A percentile compares a stretch with the other conserved stretches of the same genome.
Evolutionary conservation across 1,284 basidiomycete species (phyloP).

Genomic region (Gymnopus androsaceus): DNA sequence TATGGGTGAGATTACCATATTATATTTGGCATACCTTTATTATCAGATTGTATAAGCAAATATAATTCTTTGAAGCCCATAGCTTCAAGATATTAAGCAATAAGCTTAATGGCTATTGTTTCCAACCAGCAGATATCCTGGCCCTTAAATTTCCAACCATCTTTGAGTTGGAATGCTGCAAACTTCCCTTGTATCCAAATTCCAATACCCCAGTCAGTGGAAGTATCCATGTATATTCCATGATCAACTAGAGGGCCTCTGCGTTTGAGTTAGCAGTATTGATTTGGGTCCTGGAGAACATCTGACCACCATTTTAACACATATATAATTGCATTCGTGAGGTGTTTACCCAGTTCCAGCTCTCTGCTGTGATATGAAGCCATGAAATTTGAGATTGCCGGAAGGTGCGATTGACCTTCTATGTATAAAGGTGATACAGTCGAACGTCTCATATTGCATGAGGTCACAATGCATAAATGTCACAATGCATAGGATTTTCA

Average conservation of each 20-base stretch:
- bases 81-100: neutral
- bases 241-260: neutral
- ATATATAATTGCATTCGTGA: neutral
- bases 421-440: too few relatives aligned
- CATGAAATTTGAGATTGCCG: too few relatives aligned
- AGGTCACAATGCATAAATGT: too few relatives aligned
- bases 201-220: too few relatives aligned
- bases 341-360: too few relatives aligned
- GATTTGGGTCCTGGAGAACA: neutral
- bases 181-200: neutral
- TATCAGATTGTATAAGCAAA: neutral
- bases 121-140: slow-evolving; percentile 3
- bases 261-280: neutral
- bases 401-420: too few relatives aligned
- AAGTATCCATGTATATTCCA: neutral
- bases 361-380: too few relatives aligned
- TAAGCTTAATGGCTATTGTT: neutral
- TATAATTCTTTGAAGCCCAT: neutral
- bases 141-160: neutral
- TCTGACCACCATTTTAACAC: slow-evolving; percentile 13
- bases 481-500: too few relatives aligned
- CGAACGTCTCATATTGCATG: too few relatives aligned
- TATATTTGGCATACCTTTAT: slow-evolving; percentile 14
- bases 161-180: neutral
- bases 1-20: slow-evolving; percentile 19